Evolutionary conservation across 2,329 filamentous ascomycete species (phyloP).

Genomic region (Exophiala dermatitidis): DNA sequence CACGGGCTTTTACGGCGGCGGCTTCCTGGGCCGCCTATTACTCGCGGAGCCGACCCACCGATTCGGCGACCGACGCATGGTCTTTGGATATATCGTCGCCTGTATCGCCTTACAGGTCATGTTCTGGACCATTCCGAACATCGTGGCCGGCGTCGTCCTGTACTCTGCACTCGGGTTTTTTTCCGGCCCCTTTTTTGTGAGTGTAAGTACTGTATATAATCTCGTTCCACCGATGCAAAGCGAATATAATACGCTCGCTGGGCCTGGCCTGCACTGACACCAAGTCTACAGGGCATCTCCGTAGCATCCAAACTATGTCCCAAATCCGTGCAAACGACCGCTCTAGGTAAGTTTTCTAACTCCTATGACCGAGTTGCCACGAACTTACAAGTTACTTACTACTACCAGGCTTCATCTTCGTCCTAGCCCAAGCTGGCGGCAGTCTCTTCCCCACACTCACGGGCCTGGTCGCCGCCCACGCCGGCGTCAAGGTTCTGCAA

Average conservation of each 20-base stretch:
- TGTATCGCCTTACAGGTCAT: conserved; percentile 59
- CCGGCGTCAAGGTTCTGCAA: conserved; percentile 50
- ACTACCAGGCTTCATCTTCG: too few species aligned
- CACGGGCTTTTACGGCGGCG: too few species aligned
- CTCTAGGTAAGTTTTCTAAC: neutral
- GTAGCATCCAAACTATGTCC: conserved; percentile 11
- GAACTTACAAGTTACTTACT: too few species aligned
- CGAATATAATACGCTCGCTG: too few species aligned
- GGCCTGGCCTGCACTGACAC: neutral
- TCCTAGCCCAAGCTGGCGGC: conserved; percentile 51
- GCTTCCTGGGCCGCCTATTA: conserved; percentile 45
- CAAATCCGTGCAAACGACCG: conserved; percentile 5
- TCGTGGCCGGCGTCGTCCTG: conserved; percentile 62
- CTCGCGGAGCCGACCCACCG: conserved; percentile 61
- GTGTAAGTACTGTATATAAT: neutral
- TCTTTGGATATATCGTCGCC: conserved; percentile 54
- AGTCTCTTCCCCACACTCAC: conserved; percentile 33
- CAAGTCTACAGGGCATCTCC: conserved; percentile 6
- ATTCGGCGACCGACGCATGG: conserved; percentile 59
- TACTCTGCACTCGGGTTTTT: conserved; percentile 66
- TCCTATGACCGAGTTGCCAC: too few species aligned
- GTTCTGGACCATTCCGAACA: conserved; percentile 70
- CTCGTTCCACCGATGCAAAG: too few species aligned
- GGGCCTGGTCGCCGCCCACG: conserved; percentile 39
- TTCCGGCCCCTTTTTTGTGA: conserved; percentile 66